Percentiles rank a stretch among this genome's conserved stretches.
These are phyloP conservation scores for Cantharellus cinnabarinus DNA, from an alignment of 768 basidiomycete genomes.

Conservation along the genomic window DNA sequence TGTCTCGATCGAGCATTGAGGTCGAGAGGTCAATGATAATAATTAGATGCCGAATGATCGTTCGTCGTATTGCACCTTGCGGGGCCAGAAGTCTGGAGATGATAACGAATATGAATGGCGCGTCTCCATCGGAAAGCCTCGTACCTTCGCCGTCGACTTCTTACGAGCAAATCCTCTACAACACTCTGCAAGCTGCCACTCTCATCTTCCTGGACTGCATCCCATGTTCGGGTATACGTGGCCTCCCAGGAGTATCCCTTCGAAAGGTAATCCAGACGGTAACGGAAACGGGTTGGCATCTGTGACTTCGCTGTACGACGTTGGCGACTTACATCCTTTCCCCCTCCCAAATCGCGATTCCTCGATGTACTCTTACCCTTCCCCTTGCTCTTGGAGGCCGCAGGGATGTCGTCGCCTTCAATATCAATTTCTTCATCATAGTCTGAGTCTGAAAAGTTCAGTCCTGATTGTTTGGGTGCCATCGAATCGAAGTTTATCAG, in stretches of 20 bases:
- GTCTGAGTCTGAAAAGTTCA: not conserved
- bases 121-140: not conserved
- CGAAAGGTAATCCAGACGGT: not conserved
- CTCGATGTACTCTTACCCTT: constrained; percentile 32
- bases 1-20: constrained; percentile 89
- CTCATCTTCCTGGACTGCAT: constrained; percentile 92
- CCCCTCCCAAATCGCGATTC: constrained; percentile 33
- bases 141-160: constrained; percentile 66
- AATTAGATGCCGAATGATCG: constrained; percentile 89
- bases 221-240: constrained; percentile 87
- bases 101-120: constrained; percentile 6
- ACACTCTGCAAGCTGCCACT: constrained; percentile 75
- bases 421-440: not conserved
- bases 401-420: not conserved
- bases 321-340: constrained; percentile 26
- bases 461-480: not conserved
- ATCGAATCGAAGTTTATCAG: not conserved
- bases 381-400: constrained; percentile 27
- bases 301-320: not conserved
- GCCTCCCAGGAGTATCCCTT: constrained; percentile 80
- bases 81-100: constrained; percentile 50
- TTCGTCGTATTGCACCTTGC: constrained; percentile 72
- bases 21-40: constrained; percentile 80
- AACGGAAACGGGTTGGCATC: not conserved
- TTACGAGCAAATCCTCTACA: constrained; percentile 74